Conservation (phyloP, 2,329 filamentous ascomycete genomes). For the Phoma sp. region DNA sequence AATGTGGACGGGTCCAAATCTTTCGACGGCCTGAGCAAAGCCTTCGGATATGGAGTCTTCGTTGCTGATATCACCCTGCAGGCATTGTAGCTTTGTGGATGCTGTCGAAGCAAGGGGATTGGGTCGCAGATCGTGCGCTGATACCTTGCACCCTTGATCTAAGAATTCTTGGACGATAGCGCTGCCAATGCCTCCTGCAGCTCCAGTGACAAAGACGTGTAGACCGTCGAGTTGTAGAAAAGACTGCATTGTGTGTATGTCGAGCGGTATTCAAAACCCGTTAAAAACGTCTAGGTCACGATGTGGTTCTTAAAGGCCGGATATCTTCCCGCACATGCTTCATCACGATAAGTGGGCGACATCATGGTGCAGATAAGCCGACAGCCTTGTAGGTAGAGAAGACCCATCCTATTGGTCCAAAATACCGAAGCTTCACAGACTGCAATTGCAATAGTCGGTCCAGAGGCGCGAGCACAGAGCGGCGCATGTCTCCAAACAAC, state of each 20-base stretch:
- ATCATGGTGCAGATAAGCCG: conserved; percentile 2
- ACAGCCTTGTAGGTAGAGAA: not conserved
- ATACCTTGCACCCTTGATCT: conserved; percentile 61
- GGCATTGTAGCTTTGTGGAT: conserved; percentile 46
- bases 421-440: too few relatives aligned
- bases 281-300: not conserved
- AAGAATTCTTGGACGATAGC: conserved; percentile 60
- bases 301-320: not conserved
- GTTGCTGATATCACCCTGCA: conserved; percentile 57
- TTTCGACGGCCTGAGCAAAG: conserved; percentile 50
- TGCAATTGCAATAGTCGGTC: too few relatives aligned
- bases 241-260: conserved; percentile 36
- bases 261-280: not conserved
- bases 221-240: conserved; percentile 56
- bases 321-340: not conserved
- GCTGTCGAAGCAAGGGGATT: conserved; percentile 40
- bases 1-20: conserved; percentile 60
- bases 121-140: conserved; percentile 57
- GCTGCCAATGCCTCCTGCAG: conserved; percentile 58
- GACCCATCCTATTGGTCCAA: too few relatives aligned
- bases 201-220: conserved; percentile 62
- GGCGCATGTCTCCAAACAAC: not conserved
- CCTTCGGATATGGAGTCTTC: conserved; percentile 54
- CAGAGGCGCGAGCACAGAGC: too few relatives aligned
- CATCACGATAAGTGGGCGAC: not conserved